phyloP scores from a whole-genome alignment of 2,329 filamentous ascomycete genomes.

The Ceratocystis cubensis region DNA sequence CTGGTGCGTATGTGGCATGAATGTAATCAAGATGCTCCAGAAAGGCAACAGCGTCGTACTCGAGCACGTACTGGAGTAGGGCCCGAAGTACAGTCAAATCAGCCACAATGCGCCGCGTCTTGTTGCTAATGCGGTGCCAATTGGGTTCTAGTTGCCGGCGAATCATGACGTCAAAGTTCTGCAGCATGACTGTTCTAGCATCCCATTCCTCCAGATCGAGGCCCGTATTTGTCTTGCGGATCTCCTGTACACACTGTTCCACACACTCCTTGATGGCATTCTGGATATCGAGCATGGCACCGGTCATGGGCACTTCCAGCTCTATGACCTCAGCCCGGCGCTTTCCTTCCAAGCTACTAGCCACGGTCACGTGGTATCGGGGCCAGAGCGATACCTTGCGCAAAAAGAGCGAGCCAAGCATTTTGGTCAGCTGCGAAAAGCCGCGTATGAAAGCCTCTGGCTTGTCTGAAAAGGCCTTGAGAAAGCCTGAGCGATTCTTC shows the following conservation, averaged over 20 bases:
- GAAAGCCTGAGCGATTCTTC: slow-evolving; percentile 83
- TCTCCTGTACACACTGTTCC: slow-evolving; percentile 82
- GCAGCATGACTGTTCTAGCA: slow-evolving; percentile 79
- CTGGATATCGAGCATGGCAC: slow-evolving; percentile 85
- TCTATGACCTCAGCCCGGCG: slow-evolving; percentile 95
- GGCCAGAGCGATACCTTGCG: slow-evolving; percentile 84
- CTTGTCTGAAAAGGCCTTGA: slow-evolving; percentile 91
- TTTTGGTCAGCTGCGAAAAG: slow-evolving; percentile 75
- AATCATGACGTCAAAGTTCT: slow-evolving; percentile 82
- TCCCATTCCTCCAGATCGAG: slow-evolving; percentile 92
- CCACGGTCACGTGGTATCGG: slow-evolving; percentile 82
- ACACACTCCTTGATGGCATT: slow-evolving; percentile 93
- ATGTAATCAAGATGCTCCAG: slow-evolving; percentile 90
- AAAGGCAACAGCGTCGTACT: slow-evolving; percentile 82
- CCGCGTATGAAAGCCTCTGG: slow-evolving; percentile 82
- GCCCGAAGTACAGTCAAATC: slow-evolving; percentile 73
- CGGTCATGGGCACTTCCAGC: slow-evolving; percentile 89
- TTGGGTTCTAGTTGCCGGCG: slow-evolving; percentile 86
- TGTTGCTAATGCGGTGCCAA: slow-evolving; percentile 92
- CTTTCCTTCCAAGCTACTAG: slow-evolving; percentile 77
- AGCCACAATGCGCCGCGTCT: slow-evolving; percentile 86
- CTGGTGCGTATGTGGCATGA: slow-evolving; percentile 76
- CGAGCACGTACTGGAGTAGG: slow-evolving; percentile 69
- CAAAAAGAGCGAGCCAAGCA: slow-evolving; percentile 87
- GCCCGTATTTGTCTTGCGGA: slow-evolving; percentile 80